Percentiles rank a stretch among this genome's conserved stretches.
Evolutionary conservation across 306 rosid genomes (phyloP).

Genomic region (Trichosanthes truncata): DNA sequence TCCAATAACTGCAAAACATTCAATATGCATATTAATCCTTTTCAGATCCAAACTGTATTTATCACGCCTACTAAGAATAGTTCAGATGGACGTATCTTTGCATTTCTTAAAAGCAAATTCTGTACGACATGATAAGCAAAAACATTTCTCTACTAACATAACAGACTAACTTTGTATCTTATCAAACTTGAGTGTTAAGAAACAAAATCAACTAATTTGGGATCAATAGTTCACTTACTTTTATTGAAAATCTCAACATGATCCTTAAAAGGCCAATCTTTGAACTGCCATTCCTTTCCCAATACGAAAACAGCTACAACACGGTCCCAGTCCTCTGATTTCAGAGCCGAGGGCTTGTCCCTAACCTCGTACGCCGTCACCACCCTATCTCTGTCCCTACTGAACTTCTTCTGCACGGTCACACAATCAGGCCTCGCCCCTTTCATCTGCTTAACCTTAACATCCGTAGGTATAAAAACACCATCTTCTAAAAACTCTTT

Average conservation of each 20-base stretch:
- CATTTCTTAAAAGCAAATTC: background rate
- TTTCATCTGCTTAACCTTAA: slow-evolving; percentile 89
- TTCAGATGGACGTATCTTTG: background rate
- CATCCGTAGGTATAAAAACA: slow-evolving; percentile 75
- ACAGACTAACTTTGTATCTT: background rate
- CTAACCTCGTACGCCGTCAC: slow-evolving; percentile 96
- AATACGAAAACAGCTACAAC: slow-evolving; percentile 91
- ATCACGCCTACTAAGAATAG: background rate
- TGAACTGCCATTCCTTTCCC: slow-evolving; percentile 92
- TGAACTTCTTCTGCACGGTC: slow-evolving; percentile 96
- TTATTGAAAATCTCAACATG: slow-evolving; percentile 58
- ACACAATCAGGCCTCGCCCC: slow-evolving; percentile 87
- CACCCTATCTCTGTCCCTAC: slow-evolving; percentile 80
- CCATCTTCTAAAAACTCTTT: slow-evolving; percentile 97
- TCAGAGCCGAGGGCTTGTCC: slow-evolving; percentile 83
- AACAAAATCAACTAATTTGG: slow-evolving; percentile 6
- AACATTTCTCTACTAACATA: background rate
- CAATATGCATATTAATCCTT: background rate
- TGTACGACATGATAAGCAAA: background rate
- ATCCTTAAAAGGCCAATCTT: slow-evolving; percentile 59
- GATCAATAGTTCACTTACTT: slow-evolving; percentile 27
- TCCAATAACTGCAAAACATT: slow-evolving; percentile 39
- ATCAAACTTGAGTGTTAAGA: background rate
- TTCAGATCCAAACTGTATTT: background rate
- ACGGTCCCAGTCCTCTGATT: slow-evolving; percentile 91